Percentiles rank a stretch among this genome's conserved stretches.
Evolutionary conservation across 345 rosid genomes (phyloP).

Genomic region (Angophora floribunda): DNA sequence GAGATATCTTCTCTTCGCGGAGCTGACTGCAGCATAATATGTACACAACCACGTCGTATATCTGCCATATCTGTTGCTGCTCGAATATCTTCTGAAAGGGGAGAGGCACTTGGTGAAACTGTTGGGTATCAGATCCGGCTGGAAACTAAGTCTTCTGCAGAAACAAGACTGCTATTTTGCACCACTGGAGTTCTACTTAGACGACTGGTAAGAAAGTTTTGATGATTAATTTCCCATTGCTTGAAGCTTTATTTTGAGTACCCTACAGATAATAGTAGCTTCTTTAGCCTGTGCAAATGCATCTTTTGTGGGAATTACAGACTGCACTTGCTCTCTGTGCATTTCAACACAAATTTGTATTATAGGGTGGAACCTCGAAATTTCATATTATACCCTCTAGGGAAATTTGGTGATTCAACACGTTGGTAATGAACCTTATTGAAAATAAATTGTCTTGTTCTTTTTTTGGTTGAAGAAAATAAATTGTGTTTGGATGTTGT

Average conservation of each 20-base stretch:
- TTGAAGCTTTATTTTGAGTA: neutral
- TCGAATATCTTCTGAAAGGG: constrained; percentile 90
- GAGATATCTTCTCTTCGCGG: constrained; percentile 71
- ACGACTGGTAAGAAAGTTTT: constrained; percentile 50
- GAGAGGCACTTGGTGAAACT: constrained; percentile 79
- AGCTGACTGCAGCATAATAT: constrained; percentile 77
- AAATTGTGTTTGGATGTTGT: neutral
- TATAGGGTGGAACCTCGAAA: neutral
- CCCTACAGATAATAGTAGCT: neutral
- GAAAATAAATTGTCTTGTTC: neutral
- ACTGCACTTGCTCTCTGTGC: neutral
- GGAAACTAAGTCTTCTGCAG: constrained; percentile 69
- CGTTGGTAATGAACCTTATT: neutral
- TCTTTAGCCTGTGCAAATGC: neutral
- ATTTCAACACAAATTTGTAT: neutral
- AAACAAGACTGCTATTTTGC: constrained; percentile 84
- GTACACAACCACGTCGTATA: constrained; percentile 96
- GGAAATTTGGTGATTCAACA: neutral
- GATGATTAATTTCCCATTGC: neutral
- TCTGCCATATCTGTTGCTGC: constrained; percentile 95
- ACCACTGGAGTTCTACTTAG: constrained; percentile 93
- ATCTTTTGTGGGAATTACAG: neutral
- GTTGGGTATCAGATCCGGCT: constrained; percentile 96
- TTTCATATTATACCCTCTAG: neutral
- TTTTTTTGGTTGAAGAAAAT: neutral